These are phyloP conservation scores for Glutinoglossum americanum DNA, from an alignment of 495 filamentous ascomycete genomes.

Conservation along the genomic window DNA sequence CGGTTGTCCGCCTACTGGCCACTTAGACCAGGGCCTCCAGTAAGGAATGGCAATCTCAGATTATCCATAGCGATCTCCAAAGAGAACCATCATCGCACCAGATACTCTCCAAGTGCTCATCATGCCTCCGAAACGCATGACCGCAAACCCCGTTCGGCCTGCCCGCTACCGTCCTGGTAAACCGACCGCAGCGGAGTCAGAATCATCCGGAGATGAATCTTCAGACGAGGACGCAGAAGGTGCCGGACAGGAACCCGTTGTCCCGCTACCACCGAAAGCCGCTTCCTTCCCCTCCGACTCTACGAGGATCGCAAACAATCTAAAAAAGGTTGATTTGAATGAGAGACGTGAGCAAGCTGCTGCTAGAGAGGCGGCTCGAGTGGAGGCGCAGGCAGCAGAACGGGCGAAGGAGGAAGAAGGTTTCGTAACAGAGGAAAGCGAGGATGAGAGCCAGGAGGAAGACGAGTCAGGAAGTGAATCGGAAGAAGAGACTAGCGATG, in stretches of 20 bases:
- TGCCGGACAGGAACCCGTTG: constrained; percentile 17
- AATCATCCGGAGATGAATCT: constrained; percentile 36
- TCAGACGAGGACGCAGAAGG: constrained; percentile 29
- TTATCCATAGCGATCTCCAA: background rate
- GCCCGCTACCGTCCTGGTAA: constrained; percentile 78
- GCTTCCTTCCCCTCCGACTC: constrained; percentile 30
- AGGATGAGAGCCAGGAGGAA: constrained; percentile 24
- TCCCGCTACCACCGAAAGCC: constrained; percentile 33
- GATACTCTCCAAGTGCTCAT: background rate
- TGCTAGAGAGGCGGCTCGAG: constrained; percentile 24
- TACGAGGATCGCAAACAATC: constrained; percentile 32
- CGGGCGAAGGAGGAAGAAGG: constrained; percentile 42
- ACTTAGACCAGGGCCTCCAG: background rate
- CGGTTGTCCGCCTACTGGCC: background rate
- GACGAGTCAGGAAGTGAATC: constrained; percentile 13
- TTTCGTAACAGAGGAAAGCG: constrained; percentile 44
- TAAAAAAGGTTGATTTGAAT: constrained; percentile 46
- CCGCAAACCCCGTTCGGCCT: constrained; percentile 68
- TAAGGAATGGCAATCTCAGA: background rate
- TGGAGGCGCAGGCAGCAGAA: constrained; percentile 10
- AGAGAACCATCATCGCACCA: background rate
- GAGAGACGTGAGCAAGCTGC: constrained; percentile 24
- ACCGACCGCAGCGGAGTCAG: constrained; percentile 40
- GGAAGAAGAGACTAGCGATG: constrained; percentile 41
- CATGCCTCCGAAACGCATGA: constrained; percentile 81